Evolutionary conservation across 2,329 filamentous ascomycete species (phyloP).

Genomic region (Mollisia scopiformis): DNA sequence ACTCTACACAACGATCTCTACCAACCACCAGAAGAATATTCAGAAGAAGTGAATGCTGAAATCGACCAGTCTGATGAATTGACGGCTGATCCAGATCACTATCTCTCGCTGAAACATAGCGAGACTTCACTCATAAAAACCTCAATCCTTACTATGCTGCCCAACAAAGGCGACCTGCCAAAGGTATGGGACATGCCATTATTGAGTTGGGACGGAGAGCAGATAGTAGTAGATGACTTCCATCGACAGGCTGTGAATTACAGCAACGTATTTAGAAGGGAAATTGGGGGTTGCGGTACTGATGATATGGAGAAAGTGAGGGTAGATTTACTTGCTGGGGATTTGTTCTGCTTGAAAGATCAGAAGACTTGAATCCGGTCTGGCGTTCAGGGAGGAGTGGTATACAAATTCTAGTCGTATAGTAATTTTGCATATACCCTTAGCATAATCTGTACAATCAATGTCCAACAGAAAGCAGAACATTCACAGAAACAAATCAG

Average conservation of each 20-base stretch:
- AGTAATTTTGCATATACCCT: neutral
- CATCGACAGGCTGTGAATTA: slow-evolving; percentile 53
- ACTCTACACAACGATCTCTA: slow-evolving; percentile 79
- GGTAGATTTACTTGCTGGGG: slow-evolving; percentile 17
- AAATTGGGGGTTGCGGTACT: slow-evolving; percentile 66
- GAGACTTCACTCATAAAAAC: slow-evolving; percentile 46
- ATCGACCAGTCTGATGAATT: slow-evolving; percentile 23
- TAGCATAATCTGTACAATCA: no score
- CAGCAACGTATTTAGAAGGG: slow-evolving; percentile 58
- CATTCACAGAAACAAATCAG: no score
- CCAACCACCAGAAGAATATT: slow-evolving; percentile 71
- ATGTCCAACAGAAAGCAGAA: no score
- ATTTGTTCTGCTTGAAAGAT: slow-evolving; percentile 36
- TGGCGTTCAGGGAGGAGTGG: neutral
- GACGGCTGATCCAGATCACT: slow-evolving; percentile 31
- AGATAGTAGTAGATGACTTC: slow-evolving; percentile 44
- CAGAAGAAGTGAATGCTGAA: slow-evolving; percentile 27
- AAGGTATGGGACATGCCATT: slow-evolving; percentile 55
- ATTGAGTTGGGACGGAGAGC: slow-evolving; percentile 65
- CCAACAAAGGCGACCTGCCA: slow-evolving; percentile 46
- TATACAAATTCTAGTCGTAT: neutral
- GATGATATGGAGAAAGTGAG: slow-evolving; percentile 19
- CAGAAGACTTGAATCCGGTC: slow-evolving; percentile 2
- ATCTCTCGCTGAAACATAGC: slow-evolving; percentile 29
- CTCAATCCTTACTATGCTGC: slow-evolving; percentile 54